Percentiles rank a stretch among this genome's conserved stretches.
phyloP scores from a whole-genome alignment of 176 grass and related monocot species.

The maize (Zea mays) region DNA sequence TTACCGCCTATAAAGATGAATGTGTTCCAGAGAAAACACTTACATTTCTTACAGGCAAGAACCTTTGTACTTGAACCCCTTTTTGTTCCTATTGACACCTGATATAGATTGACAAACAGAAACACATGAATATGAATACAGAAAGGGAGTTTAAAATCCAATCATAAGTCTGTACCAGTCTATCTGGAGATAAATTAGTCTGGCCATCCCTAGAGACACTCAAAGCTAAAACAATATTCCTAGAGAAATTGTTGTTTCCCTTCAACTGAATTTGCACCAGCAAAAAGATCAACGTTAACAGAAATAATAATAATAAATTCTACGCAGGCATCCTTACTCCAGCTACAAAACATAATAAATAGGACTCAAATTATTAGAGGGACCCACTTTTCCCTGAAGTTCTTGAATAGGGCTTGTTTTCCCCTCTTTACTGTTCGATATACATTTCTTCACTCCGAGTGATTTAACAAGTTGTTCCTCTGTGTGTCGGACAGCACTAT shows the following conservation, averaged over 20 bases:
- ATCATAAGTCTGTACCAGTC: not conserved
- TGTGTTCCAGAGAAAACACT: slow-evolving; percentile 22
- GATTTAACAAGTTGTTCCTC: slow-evolving; percentile 11
- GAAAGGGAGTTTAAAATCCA: slow-evolving; percentile 20
- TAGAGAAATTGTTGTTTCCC: not conserved
- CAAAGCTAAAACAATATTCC: slow-evolving; percentile 47
- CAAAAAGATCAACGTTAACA: not conserved
- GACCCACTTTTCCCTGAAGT: slow-evolving; percentile 18
- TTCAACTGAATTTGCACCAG: slow-evolving; percentile 33
- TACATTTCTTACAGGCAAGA: slow-evolving; percentile 45
- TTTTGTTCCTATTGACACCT: slow-evolving; percentile 21
- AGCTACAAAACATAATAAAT: slow-evolving; percentile 19
- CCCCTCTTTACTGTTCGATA: slow-evolving; percentile 8
- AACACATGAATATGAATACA: slow-evolving; percentile 23
- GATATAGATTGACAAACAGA: slow-evolving; percentile 34
- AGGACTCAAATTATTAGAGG: slow-evolving; percentile 31
- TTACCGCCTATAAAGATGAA: not conserved
- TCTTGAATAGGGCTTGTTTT: slow-evolving; percentile 23
- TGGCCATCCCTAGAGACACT: not conserved
- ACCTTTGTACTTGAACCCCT: slow-evolving; percentile 29
- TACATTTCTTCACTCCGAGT: slow-evolving; percentile 21
- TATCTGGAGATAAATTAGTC: slow-evolving; percentile 5
- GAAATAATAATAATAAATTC: not conserved
- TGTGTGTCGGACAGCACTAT: slow-evolving; percentile 24
- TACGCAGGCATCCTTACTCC: slow-evolving; percentile 21